Conservation (phyloP, 2,329 filamentous ascomycete genomes). For the Neonectria neomacrospora region DNA sequence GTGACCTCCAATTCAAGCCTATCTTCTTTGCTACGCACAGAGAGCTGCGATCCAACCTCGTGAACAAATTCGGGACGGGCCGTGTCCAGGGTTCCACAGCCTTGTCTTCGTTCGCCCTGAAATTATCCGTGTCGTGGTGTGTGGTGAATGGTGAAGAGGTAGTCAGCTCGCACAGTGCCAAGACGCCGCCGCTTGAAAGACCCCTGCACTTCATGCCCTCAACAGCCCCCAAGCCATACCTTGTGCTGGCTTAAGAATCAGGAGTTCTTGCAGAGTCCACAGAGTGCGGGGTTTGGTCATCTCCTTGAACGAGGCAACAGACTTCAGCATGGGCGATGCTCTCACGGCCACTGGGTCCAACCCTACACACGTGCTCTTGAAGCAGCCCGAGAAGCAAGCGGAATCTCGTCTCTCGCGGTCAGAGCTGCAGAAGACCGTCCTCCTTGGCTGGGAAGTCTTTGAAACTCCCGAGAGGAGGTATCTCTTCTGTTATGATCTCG, state of each 20-base stretch:
- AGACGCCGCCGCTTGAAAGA: background rate
- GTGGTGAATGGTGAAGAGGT: background rate
- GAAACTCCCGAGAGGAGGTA: constrained; percentile 8
- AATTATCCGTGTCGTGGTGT: background rate
- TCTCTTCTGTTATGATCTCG: constrained; percentile 10
- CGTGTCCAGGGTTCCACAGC: background rate
- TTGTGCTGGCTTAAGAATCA: background rate
- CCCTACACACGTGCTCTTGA: background rate
- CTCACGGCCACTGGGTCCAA: background rate
- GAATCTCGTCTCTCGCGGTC: constrained; percentile 1
- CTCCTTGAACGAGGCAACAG: background rate
- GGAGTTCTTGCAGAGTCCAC: background rate
- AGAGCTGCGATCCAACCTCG: background rate
- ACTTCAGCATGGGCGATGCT: background rate
- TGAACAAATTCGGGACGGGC: background rate
- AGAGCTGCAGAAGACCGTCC: constrained; percentile 7
- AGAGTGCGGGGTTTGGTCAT: background rate
- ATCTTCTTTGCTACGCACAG: background rate
- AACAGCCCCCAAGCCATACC: too few relatives aligned
- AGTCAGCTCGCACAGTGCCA: background rate
- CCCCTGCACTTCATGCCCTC: background rate
- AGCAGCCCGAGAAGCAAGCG: background rate
- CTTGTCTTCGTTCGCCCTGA: background rate
- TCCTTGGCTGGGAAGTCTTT: constrained; percentile 6
- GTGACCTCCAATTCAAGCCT: too few relatives aligned